A percentile compares a stretch with the other conserved stretches of the same genome.
Conservation (phyloP, 1,284 basidiomycete species). For the Moniliella sp. region DNA sequence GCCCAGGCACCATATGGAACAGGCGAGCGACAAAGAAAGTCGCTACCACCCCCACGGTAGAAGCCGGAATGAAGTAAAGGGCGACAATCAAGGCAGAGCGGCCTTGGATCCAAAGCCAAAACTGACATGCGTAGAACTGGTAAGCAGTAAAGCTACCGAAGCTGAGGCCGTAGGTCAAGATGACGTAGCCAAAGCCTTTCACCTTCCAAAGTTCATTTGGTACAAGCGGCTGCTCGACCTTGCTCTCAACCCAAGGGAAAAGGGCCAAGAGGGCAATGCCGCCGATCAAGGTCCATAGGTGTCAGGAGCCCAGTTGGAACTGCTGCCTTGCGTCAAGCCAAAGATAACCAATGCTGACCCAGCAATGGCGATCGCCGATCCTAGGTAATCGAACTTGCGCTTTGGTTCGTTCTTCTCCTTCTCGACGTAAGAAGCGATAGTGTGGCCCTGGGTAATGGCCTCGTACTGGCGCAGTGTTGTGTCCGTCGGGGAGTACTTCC, state of each 20-base stretch:
- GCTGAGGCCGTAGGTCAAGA: slow-evolving; percentile 4
- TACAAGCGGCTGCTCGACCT: slow-evolving; percentile 3
- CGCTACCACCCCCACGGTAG: slow-evolving; percentile 6
- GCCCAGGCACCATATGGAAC: slow-evolving; percentile 5
- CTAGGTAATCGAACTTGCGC: slow-evolving; percentile 6
- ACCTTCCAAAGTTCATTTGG: slow-evolving; percentile 5
- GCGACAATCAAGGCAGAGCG: slow-evolving; percentile 5
- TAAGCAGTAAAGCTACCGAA: slow-evolving; percentile 6
- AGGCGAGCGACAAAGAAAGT: slow-evolving; percentile 5
- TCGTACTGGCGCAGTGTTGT: not conserved
- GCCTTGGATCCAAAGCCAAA: slow-evolving; percentile 6
- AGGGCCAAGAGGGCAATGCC: slow-evolving; percentile 4
- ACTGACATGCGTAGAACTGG: slow-evolving; percentile 9
- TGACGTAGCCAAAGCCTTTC: slow-evolving; percentile 4
- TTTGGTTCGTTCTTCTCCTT: too few species aligned
- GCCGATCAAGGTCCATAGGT: slow-evolving; percentile 3
- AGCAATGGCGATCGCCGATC: slow-evolving; percentile 5
- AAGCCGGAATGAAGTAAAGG: slow-evolving; percentile 7
- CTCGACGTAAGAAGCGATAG: too few species aligned
- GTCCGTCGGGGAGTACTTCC: not conserved
- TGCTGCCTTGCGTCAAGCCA: slow-evolving; percentile 8
- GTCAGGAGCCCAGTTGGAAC: slow-evolving; percentile 7
- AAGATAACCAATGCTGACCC: slow-evolving; percentile 4
- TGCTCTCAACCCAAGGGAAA: slow-evolving; percentile 5
- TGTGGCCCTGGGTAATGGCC: not conserved